phyloP scores from a whole-genome alignment of 495 filamentous ascomycete species.

The Podospora bellae-mahoneyi region DNA sequence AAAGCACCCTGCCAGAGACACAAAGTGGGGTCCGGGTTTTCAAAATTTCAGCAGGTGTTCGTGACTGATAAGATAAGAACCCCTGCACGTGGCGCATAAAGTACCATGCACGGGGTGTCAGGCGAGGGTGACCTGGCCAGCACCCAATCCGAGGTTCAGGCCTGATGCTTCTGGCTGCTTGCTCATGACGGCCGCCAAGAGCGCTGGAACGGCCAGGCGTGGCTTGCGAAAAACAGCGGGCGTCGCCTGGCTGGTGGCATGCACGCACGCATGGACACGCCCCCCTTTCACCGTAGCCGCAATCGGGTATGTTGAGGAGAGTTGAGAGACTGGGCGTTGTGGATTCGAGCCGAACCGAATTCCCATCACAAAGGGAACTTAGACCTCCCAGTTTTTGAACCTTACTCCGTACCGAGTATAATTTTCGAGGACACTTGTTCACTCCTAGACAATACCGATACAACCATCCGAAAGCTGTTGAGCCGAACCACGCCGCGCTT shows the following conservation, averaged over 20 bases:
- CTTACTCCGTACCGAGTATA: background rate
- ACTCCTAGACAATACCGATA: background rate
- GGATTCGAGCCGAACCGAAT: conserved; percentile 3
- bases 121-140: background rate
- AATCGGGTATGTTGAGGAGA: conserved; percentile 8
- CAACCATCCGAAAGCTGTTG: background rate
- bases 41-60: conserved; percentile 6
- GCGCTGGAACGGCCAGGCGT: conserved; percentile 13
- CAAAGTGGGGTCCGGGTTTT: background rate
- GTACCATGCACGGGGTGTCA: background rate
- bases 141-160: background rate
- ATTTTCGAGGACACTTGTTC: conserved; percentile 5
- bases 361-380: conserved; percentile 13
- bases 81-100: background rate
- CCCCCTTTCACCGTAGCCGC: conserved; percentile 7
- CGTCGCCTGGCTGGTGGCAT: background rate
- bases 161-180: background rate
- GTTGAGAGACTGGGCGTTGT: background rate
- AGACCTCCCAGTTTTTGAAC: background rate
- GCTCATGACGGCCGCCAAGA: conserved; percentile 34
- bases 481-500: conserved; percentile 5
- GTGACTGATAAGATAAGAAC: conserved; percentile 1
- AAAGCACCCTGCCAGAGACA: background rate
- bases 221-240: conserved; percentile 19
- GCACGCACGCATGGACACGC: background rate